Evolutionary conservation across 2,329 filamentous ascomycete species (phyloP), one percentile per base, ranked within the genome.

Genomic region (Ploettnerulaceae sp.): DNA sequence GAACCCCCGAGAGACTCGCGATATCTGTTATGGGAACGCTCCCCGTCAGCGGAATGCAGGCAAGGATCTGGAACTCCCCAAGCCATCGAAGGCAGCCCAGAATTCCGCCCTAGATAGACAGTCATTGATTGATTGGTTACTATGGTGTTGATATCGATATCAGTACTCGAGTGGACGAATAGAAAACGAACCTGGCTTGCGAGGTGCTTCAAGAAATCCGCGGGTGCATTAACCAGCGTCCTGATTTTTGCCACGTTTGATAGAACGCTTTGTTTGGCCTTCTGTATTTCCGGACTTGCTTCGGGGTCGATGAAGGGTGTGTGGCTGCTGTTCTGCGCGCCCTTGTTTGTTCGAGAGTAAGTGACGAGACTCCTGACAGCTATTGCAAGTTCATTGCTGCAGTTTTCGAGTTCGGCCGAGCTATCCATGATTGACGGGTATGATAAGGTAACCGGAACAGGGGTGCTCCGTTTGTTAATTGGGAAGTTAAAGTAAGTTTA

Each of bases 31-130:
- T 52, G 1, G 61, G 52, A 7, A 70, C 63, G 31, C 55, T 66
- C 17, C 60, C 65, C 4, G 36, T 44, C 1, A 68, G 55, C 1
- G 71, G 71, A n/a, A 74, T 67, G 51, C 61, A 72, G 3, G 68
- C 68, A 0, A 71, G 63, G 3, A 73, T 58, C 40, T 72, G 69
- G 48, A 69, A 69, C 9, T 73, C 66, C 5, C 62, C 66, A 11
- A 73, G 60, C 71, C 69, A 73, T 49, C 64, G 62, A 5, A 71
- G 48, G 37, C 68, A 71, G 5, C 66, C 63, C 9, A 69, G 61
- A 2, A 68, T 33, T 52, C 68, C 26, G 51, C 51, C 47, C 52
- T 58, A 34, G n/a, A n/a, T n/a, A 26, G 44, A 51, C 37, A 42
- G n/a, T 32, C 37, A 8, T n/a, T n/a, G n/a, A n/a, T n/a, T n/a